Percentiles rank a stretch among this genome's conserved stretches.
Evolutionary conservation across 768 basidiomycete genomes (phyloP).

Genomic region (Sarcodon aspratus): DNA sequence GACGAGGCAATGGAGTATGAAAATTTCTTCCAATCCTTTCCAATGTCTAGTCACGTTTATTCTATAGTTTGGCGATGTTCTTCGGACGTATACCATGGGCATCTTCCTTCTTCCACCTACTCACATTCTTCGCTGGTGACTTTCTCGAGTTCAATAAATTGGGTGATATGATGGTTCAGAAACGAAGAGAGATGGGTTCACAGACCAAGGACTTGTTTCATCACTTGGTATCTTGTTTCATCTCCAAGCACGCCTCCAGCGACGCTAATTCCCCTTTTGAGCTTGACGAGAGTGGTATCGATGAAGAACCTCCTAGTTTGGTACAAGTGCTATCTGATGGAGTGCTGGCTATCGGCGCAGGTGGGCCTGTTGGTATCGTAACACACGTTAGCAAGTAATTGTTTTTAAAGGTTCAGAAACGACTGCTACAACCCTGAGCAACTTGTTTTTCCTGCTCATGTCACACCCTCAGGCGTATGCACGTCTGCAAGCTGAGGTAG

Average conservation of each 20-base stretch:
- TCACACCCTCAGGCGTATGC: conserved; percentile 23
- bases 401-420: conserved; percentile 37
- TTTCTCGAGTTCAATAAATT: too few relatives aligned
- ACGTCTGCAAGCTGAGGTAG: conserved; percentile 30
- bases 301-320: conserved; percentile 3
- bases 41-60: neutral
- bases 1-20: neutral
- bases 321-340: too few relatives aligned
- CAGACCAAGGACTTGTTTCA: conserved; percentile 26
- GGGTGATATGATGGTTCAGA: neutral
- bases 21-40: neutral
- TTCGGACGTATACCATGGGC: conserved; percentile 11
- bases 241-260: neutral
- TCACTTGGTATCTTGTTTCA: conserved; percentile 23
- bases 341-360: neutral
- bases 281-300: conserved; percentile 17
- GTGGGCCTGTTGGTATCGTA: conserved; percentile 18
- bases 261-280: neutral
- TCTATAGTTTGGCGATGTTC: conserved; percentile 2
- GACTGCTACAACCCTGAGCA: conserved; percentile 26
- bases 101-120: conserved; percentile 12
- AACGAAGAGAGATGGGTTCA: conserved; percentile 3
- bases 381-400: conserved; percentile 25
- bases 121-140: neutral
- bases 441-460: conserved; percentile 27